Evolutionary conservation across 495 filamentous ascomycete species (phyloP), one percentile per base, ranked within the genome.

Genomic region (Cercophora scortea): DNA sequence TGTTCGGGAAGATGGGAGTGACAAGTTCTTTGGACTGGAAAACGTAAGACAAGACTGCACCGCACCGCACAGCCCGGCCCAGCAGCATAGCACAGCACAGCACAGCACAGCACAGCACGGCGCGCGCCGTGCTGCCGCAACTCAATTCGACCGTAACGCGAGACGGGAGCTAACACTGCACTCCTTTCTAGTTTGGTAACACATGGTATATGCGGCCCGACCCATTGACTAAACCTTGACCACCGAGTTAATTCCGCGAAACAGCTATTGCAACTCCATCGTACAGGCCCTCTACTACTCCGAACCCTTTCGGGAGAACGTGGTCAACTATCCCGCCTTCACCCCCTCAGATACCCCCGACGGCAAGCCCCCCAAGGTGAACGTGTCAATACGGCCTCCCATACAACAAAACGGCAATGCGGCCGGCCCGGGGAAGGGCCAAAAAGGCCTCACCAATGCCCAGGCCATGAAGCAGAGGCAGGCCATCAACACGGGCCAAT

Each of bases 21-120:
- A 98, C 71, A 96, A 96, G 75, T 97, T 95, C 71, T 97, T 92
- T 74, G 93, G 94, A 3, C 84, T 97, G 76, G 93, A 97, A 70
- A 98, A 98, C 74, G 90, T 96, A 76, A 77, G 88, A 69, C 12
- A 15, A 10, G 25, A 17, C 32, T 15, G 6, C 13, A 13, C 32
- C 49, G 16, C 32, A 35, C 16, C 25, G 17, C 45, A 35, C n/a
- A n/a, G n/a, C n/a, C n/a, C n/a, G n/a, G n/a, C n/a, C n/a, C n/a
- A n/a, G n/a, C n/a, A n/a, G n/a, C n/a, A n/a, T n/a, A n/a, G n/a
- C n/a, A n/a, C n/a, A n/a, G n/a, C n/a, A 69, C 12, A 15, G 3
- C 13, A 17, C 32, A 8, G 6, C 13, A 13, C 32, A 41, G 16
- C 32, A 35, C 16, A 25, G 17, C 45, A 35, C 36, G 1, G 25